Conservation (phyloP, 352 stramenopile genomes). For the Globisporangium cystogenes region DNA sequence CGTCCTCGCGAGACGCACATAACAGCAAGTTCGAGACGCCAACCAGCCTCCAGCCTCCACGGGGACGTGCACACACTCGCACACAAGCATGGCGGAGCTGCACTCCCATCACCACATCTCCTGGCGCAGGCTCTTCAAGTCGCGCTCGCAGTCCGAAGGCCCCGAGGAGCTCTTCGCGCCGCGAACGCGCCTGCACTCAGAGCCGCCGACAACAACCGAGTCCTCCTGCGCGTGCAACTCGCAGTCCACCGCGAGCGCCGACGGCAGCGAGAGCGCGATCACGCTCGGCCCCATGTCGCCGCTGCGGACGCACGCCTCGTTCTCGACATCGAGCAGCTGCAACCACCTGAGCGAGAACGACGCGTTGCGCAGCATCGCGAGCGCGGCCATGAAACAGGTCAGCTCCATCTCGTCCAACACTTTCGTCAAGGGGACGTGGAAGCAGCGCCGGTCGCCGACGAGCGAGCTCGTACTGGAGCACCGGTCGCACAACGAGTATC, state of each 20-base stretch:
- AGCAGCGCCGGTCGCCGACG: constrained; percentile 5
- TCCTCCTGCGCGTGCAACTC: neutral
- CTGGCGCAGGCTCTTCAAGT: constrained; percentile 5
- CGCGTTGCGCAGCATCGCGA: constrained; percentile 5
- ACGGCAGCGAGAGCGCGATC: constrained; percentile 2
- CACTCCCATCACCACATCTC: neutral
- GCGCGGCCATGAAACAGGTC: constrained; percentile 7
- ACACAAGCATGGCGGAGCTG: neutral
- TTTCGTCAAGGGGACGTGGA: constrained; percentile 13
- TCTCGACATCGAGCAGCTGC: neutral
- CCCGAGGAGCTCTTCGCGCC: neutral
- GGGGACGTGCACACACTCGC: neutral
- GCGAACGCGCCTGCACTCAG: neutral
- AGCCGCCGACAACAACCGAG: neutral
- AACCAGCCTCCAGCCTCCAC: too few species aligned
- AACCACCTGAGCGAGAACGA: constrained; percentile 7
- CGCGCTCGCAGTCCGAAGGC: neutral
- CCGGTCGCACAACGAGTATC: constrained; percentile 12
- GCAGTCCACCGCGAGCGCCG: neutral
- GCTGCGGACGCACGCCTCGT: neutral
- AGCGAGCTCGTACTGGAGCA: constrained; percentile 13
- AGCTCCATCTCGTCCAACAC: constrained; percentile 7
- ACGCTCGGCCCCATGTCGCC: constrained; percentile 5
- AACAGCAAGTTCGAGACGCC: too few species aligned
- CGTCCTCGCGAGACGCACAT: neutral